Evolutionary conservation across 352 stramenopile species (phyloP).

Genomic region (Globisporangium recalcitrans): DNA sequence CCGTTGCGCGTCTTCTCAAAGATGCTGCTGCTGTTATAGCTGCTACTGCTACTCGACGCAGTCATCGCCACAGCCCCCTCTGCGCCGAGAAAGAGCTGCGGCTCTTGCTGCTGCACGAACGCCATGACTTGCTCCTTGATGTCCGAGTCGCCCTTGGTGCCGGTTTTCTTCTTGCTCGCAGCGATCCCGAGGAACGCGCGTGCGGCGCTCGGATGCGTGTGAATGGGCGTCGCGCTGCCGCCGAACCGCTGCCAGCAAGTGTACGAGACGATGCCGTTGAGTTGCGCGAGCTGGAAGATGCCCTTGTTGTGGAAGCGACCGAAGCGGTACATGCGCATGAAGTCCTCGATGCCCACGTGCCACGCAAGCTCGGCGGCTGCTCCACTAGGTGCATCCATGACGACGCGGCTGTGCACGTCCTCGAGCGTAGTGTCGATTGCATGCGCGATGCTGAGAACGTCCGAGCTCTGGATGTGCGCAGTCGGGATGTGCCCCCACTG

Average conservation of each 20-base stretch:
- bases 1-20: constrained; percentile 28
- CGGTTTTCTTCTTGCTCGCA: constrained; percentile 20
- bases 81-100: constrained; percentile 14
- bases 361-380: constrained; percentile 25
- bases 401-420: constrained; percentile 22
- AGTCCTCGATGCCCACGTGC: constrained; percentile 81
- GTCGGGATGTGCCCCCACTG: constrained; percentile 62
- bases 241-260: constrained; percentile 62
- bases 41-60: no score
- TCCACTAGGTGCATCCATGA: background rate
- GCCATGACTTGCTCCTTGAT: constrained; percentile 73
- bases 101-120: constrained; percentile 52
- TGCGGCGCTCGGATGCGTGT: constrained; percentile 73
- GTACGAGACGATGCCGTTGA: constrained; percentile 84
- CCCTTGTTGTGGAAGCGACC: constrained; percentile 77
- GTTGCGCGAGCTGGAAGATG: constrained; percentile 82
- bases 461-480: constrained; percentile 46
- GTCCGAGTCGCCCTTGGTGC: constrained; percentile 15
- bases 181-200: constrained; percentile 52
- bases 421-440: constrained; percentile 42
- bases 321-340: constrained; percentile 78
- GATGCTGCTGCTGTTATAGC: constrained; percentile 4
- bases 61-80: background rate
- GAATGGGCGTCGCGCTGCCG: constrained; percentile 27
- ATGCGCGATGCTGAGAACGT: constrained; percentile 61